Evolutionary conservation across 495 filamentous ascomycete species (phyloP).

Genomic region (Penicillium subrubescens): DNA sequence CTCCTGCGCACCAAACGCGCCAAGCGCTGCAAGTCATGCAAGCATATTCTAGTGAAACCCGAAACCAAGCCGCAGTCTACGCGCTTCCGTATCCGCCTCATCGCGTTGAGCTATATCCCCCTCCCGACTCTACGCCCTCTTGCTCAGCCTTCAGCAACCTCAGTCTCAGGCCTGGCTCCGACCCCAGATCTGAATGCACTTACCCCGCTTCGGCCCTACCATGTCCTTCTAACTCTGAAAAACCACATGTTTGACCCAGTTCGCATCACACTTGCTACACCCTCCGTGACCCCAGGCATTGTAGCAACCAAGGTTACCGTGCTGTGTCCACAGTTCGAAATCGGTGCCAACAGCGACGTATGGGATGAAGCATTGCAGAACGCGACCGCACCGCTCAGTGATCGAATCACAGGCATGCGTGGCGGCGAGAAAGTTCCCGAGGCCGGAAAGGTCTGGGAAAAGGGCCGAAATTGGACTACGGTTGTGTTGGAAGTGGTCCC

Average conservation of each 20-base stretch:
- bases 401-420: slow-evolving; percentile 32
- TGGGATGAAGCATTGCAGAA: slow-evolving; percentile 85
- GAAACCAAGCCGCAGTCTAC: slow-evolving; percentile 85
- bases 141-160: slow-evolving; percentile 36
- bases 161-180: slow-evolving; percentile 27
- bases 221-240: slow-evolving; percentile 83
- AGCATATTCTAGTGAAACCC: slow-evolving; percentile 94
- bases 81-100: slow-evolving; percentile 84
- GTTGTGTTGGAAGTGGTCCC: slow-evolving; percentile 91
- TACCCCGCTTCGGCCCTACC: slow-evolving; percentile 66
- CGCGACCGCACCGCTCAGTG: slow-evolving; percentile 42
- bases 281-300: slow-evolving; percentile 74
- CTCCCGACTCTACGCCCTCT: slow-evolving; percentile 71
- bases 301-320: slow-evolving; percentile 83
- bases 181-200: slow-evolving; percentile 54
- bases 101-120: slow-evolving; percentile 88
- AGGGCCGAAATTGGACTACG: slow-evolving; percentile 90
- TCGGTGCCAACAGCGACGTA: slow-evolving; percentile 92
- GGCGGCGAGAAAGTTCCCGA: slow-evolving; percentile 66
- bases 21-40: slow-evolving; percentile 88
- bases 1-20: slow-evolving; percentile 88
- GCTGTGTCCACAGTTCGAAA: slow-evolving; percentile 90
- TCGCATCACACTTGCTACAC: slow-evolving; percentile 83
- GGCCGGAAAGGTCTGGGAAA: slow-evolving; percentile 93
- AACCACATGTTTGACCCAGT: slow-evolving; percentile 94